These are phyloP conservation scores for Agapanthus africanus DNA, from an alignment of 106 monocot genomes.

Conservation along the genomic window DNA sequence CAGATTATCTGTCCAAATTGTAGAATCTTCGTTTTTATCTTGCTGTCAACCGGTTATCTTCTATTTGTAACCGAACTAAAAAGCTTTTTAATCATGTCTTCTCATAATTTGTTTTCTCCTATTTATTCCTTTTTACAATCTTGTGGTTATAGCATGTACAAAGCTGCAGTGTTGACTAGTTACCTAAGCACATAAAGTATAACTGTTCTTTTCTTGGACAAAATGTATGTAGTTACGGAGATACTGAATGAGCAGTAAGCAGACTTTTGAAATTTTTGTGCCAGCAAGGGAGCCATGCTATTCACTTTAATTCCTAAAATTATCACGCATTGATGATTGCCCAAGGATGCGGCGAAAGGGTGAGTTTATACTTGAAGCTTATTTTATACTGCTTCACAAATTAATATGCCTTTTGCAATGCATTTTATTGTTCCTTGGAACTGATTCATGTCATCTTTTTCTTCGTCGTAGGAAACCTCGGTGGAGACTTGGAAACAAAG, in stretches of 20 bases:
- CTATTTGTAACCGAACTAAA: too few relatives aligned
- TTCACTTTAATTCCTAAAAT: neutral
- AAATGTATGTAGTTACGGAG: too few relatives aligned
- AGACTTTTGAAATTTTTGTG: neutral
- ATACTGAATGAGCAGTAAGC: too few relatives aligned
- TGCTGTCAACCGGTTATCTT: neutral
- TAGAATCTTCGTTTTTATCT: neutral
- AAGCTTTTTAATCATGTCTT: too few relatives aligned
- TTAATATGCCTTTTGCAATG: neutral
- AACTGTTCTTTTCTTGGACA: too few relatives aligned
- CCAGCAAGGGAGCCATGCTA: neutral
- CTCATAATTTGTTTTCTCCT: too few relatives aligned
- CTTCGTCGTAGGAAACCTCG: conserved; percentile 50
- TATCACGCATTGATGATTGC: neutral
- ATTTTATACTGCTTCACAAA: neutral
- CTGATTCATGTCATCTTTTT: conserved; percentile 10
- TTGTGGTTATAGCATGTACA: too few relatives aligned
- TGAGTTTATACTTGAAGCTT: neutral
- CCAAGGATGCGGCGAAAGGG: neutral
- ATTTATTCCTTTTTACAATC: too few relatives aligned
- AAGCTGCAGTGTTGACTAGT: too few relatives aligned
- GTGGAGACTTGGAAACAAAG: conserved; percentile 95
- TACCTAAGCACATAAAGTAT: neutral
- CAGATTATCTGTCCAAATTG: too few relatives aligned
- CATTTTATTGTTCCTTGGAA: neutral